Evolutionary conservation across 176 grass and related monocot species (phyloP).

Genomic region (Musa acuminata): DNA sequence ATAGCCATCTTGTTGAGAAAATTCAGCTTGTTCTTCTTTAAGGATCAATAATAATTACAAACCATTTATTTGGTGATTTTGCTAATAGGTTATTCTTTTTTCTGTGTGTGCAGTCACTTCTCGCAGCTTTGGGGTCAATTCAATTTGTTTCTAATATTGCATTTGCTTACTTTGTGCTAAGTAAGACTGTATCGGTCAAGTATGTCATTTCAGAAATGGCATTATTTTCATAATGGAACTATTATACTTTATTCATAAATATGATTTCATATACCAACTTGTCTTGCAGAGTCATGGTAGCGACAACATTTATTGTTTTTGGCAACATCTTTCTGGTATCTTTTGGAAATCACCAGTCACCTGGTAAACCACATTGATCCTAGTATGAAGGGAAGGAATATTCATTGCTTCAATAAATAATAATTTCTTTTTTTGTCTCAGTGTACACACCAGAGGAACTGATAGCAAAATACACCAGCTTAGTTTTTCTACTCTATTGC

Average conservation of each 20-base stretch:
- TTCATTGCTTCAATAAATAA: slow-evolving; percentile 21
- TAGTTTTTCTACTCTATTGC: slow-evolving; percentile 95
- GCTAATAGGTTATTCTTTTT: neutral
- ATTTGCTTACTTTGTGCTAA: slow-evolving; percentile 92
- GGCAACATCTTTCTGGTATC: slow-evolving; percentile 95
- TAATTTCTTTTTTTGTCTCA: slow-evolving; percentile 27
- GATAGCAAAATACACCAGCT: slow-evolving; percentile 80
- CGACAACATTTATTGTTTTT: slow-evolving; percentile 76
- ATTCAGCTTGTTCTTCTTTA: neutral
- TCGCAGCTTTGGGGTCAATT: slow-evolving; percentile 89
- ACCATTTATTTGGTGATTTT: neutral
- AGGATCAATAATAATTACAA: neutral
- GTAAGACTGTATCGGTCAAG: slow-evolving; percentile 76
- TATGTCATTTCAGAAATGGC: slow-evolving; percentile 40
- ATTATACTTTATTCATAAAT: neutral
- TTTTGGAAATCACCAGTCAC: slow-evolving; percentile 96
- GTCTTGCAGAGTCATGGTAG: slow-evolving; percentile 62
- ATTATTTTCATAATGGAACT: slow-evolving; percentile 7
- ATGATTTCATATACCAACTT: neutral
- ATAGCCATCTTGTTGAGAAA: too few relatives aligned
- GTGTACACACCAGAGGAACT: slow-evolving; percentile 92
- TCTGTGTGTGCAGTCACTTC: slow-evolving; percentile 73
- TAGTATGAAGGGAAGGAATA: neutral
- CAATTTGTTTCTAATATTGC: slow-evolving; percentile 95
- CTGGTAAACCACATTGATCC: slow-evolving; percentile 44